A percentile compares a stretch with the other conserved stretches of the same genome.
Evolutionary conservation across 2,329 filamentous ascomycete species (phyloP).

Genomic region (Pestalotiopsis fici): DNA sequence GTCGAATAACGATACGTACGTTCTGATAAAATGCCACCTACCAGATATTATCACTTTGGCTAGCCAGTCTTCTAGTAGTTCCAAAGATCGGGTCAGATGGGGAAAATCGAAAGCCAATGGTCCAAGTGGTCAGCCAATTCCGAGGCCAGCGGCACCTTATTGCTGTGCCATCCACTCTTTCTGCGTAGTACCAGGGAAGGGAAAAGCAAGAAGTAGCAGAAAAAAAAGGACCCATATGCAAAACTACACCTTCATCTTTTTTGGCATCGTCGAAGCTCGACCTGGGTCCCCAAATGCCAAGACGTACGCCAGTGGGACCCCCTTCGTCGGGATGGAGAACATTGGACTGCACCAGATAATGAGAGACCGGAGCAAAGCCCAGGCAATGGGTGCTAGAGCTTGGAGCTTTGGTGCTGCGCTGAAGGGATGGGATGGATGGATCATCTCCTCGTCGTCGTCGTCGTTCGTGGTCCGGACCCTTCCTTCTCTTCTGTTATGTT

Average conservation of each 20-base stretch:
- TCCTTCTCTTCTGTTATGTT: not conserved
- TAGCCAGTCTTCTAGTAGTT: not conserved
- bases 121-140: no score
- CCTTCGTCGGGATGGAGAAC: not conserved
- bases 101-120: not conserved
- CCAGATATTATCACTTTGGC: not conserved
- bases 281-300: constrained; percentile 2
- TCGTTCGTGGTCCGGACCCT: not conserved
- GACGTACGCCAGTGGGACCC: not conserved
- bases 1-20: not conserved
- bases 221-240: not conserved
- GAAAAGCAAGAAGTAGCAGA: no score
- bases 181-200: not conserved
- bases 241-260: not conserved
- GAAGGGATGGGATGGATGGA: not conserved
- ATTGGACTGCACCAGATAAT: not conserved
- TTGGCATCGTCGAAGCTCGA: not conserved
- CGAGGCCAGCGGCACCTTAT: not conserved
- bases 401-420: not conserved
- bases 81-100: not conserved
- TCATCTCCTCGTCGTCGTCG: not conserved
- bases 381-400: not conserved
- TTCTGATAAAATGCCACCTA: not conserved
- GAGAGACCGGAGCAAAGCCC: not conserved
- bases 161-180: not conserved